Evolutionary conservation across 768 basidiomycete species (phyloP).

Genomic region (Leccinum olivaceopallidum): DNA sequence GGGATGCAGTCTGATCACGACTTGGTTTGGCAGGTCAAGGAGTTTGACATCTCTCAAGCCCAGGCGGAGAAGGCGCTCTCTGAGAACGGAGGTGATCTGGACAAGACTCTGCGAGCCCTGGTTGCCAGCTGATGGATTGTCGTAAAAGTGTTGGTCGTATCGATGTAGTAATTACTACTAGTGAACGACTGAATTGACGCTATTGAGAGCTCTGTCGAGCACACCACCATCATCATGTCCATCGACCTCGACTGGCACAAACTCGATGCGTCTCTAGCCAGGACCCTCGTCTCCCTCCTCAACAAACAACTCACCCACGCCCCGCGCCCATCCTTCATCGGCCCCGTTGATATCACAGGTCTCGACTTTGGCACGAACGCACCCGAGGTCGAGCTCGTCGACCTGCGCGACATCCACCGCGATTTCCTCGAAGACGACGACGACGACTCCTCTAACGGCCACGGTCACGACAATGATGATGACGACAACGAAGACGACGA

Average conservation of each 20-base stretch:
- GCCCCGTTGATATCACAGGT: slow-evolving; percentile 82
- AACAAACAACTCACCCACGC: slow-evolving; percentile 75
- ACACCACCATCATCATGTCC: slow-evolving; percentile 57
- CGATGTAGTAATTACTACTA: no score
- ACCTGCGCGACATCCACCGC: slow-evolving; percentile 90
- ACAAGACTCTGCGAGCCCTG: slow-evolving; percentile 28
- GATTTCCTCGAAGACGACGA: slow-evolving; percentile 88
- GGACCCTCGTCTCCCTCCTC: slow-evolving; percentile 68
- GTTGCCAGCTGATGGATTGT: slow-evolving; percentile 19
- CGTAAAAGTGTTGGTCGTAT: no score
- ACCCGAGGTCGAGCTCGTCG: slow-evolving; percentile 89
- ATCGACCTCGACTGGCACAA: slow-evolving; percentile 94
- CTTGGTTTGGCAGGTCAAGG: slow-evolving; percentile 26
- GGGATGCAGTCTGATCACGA: slow-evolving; percentile 3
- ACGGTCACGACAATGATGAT: background rate
- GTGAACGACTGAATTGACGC: background rate
- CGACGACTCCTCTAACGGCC: slow-evolving; percentile 43
- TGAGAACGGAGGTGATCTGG: slow-evolving; percentile 33
- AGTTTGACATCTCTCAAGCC: slow-evolving; percentile 29
- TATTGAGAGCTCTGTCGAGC: background rate
- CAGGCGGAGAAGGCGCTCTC: slow-evolving; percentile 33
- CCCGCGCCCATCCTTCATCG: slow-evolving; percentile 89
- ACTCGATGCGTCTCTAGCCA: slow-evolving; percentile 72
- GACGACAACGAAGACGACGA: slow-evolving; percentile 33
- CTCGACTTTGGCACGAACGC: slow-evolving; percentile 83